A percentile compares a stretch with the other conserved stretches of the same genome.
These are phyloP conservation scores for Ananas comosus DNA, from an alignment of 176 grass and related monocot genomes.

Conservation along the genomic window DNA sequence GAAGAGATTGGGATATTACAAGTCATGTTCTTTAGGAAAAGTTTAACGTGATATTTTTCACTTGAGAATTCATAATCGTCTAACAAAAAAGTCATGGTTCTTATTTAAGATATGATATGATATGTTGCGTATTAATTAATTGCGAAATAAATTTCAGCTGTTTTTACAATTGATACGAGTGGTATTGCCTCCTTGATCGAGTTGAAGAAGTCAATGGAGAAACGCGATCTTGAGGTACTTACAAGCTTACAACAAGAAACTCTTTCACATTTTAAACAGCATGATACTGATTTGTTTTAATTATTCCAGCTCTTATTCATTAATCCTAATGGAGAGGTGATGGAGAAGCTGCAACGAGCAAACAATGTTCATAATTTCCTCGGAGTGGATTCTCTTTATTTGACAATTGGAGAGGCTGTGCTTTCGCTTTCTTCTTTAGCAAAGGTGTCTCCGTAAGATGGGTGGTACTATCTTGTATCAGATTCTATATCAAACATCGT, in stretches of 20 bases:
- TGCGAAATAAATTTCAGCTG: slow-evolving; percentile 28
- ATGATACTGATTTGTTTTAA: background rate
- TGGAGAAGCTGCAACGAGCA: slow-evolving; percentile 90
- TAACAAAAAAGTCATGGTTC: background rate
- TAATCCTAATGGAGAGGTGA: slow-evolving; percentile 86
- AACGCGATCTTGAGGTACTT: slow-evolving; percentile 55
- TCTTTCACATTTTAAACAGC: background rate
- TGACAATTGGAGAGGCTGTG: slow-evolving; percentile 68
- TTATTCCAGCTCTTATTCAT: slow-evolving; percentile 58
- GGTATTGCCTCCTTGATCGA: slow-evolving; percentile 75
- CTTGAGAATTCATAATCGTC: background rate
- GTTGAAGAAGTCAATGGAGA: slow-evolving; percentile 64
- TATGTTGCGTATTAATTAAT: background rate
- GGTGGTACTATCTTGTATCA: background rate
- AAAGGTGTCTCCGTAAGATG: slow-evolving; percentile 44
- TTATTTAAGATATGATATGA: background rate
- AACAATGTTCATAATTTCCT: slow-evolving; percentile 51
- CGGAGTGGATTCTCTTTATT: slow-evolving; percentile 45
- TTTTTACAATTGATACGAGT: slow-evolving; percentile 67
- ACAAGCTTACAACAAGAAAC: slow-evolving; percentile 2
- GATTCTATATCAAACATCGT: too few species aligned
- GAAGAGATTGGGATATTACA: too few species aligned
- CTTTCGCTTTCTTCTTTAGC: slow-evolving; percentile 52
- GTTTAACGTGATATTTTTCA: too few species aligned
- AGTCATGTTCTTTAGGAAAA: too few species aligned